Evolutionary conservation across 2,329 filamentous ascomycete species (phyloP).

Genomic region (Scytalidium lignicola): DNA sequence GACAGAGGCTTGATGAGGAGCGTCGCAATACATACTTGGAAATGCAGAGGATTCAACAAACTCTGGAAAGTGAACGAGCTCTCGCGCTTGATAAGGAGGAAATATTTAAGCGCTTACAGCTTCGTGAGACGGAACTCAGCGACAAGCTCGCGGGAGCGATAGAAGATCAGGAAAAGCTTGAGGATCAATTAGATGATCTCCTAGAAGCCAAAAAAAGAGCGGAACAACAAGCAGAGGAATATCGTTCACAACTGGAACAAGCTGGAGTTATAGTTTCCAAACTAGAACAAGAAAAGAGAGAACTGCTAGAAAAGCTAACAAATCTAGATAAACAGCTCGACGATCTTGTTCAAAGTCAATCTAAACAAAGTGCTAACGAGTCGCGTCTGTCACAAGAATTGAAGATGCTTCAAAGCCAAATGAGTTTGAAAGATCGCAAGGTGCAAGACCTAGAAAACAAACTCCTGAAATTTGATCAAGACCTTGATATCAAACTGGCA

Average conservation of each 20-base stretch:
- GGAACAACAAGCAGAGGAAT: slow-evolving; percentile 77
- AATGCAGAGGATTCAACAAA: slow-evolving; percentile 85
- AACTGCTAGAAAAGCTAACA: slow-evolving; percentile 61
- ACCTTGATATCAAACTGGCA: slow-evolving; percentile 79
- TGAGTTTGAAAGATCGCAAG: slow-evolving; percentile 85
- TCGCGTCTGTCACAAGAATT: slow-evolving; percentile 75
- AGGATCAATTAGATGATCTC: slow-evolving; percentile 87
- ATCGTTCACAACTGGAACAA: slow-evolving; percentile 80
- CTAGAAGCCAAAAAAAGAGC: slow-evolving; percentile 84
- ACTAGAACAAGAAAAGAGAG: slow-evolving; percentile 80
- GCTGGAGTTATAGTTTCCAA: slow-evolving; percentile 81
- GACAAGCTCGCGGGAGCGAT: slow-evolving; percentile 91
- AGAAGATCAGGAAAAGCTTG: slow-evolving; percentile 88
- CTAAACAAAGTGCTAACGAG: slow-evolving; percentile 71
- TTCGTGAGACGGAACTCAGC: slow-evolving; percentile 83
- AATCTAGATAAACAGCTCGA: slow-evolving; percentile 67
- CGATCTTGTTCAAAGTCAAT: slow-evolving; percentile 64
- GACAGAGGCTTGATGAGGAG: slow-evolving; percentile 83
- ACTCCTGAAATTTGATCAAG: slow-evolving; percentile 79
- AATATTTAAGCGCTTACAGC: slow-evolving; percentile 93
- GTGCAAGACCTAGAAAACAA: slow-evolving; percentile 80
- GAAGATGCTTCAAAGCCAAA: slow-evolving; percentile 85
- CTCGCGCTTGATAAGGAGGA: slow-evolving; percentile 96
- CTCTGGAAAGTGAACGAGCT: slow-evolving; percentile 91
- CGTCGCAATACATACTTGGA: slow-evolving; percentile 81